Base-by-base conservation (phyloP, 495 filamentous ascomycete genomes). In the Sordaria brevicollis region DNA sequence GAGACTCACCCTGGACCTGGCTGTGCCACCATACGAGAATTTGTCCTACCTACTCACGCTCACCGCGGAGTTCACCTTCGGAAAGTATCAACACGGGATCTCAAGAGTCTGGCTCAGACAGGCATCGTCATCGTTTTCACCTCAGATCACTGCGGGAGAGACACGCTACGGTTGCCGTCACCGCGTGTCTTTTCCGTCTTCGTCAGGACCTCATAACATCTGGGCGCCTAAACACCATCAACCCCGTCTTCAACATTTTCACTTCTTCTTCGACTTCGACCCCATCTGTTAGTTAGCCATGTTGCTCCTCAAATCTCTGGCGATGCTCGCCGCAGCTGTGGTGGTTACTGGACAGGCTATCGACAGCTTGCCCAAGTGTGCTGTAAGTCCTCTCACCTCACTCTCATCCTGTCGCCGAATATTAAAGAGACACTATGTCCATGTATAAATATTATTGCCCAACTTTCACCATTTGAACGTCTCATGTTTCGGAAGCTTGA, bases 11-110 rank as follows among this genome's bases (percentile, higher is more conserved):
- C 66, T 68, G 37, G 49, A 66, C 57, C 65, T 57, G 66, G 66
- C 69, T 54, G 73, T 71, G 54, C 68, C 66, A 72, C 71, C 38
- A 66, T 72, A 72, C 66, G 73, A 74, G 67, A n/a, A 74, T 72
- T 72, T 68, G 71, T 72, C 66, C 68, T 67, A 74, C 72, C 36
- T 67, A 74, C 19, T 49, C 65, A 35, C 71, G 21, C 35, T 15
- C 35, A 36, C 35, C 3, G 11, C 19, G 19, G 41, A 49, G 41
- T 3, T 49, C 41, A 49, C 41, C 41, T 49, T 25, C n/a, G 41
- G 49, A 31, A 67, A 68, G 65, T 29, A 69, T 70, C 49, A 69
- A 67, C 69, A 41, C 19, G 69, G 25, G 10, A 41, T 49, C 17
- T 31, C 34, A 5, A n/a, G 37, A 33, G 49, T 66, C 34, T 31